phyloP scores from a whole-genome alignment of 257 asterid genomes.

The Plectranthus barbatus region DNA sequence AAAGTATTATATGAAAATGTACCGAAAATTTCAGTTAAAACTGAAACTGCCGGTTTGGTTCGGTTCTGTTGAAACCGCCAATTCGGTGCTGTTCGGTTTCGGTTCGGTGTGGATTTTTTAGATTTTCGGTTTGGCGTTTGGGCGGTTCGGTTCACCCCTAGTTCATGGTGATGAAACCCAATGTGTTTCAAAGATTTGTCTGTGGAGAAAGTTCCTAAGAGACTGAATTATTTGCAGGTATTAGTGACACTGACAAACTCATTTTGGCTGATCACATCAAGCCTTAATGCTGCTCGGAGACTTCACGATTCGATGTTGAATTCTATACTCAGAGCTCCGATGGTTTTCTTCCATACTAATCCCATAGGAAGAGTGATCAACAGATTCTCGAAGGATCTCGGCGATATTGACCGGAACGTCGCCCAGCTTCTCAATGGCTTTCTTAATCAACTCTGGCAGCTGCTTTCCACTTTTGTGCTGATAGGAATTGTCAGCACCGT shows the following conservation, averaged over 20 bases:
- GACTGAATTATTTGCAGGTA: conserved; percentile 41
- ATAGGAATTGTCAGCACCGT: conserved; percentile 65
- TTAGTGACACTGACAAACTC: conserved; percentile 67
- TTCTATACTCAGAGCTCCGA: conserved; percentile 71
- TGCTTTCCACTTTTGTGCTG: conserved; percentile 63
- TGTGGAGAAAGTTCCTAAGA: neutral
- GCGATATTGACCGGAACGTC: conserved; percentile 69
- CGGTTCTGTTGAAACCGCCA: too few relatives aligned
- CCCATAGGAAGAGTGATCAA: conserved; percentile 78
- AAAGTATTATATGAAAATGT: too few relatives aligned
- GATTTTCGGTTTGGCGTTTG: too few relatives aligned
- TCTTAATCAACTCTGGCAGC: conserved; percentile 62
- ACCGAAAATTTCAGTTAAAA: too few relatives aligned
- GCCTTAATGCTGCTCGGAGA: conserved; percentile 61
- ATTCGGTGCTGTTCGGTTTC: too few relatives aligned
- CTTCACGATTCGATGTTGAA: conserved; percentile 68
- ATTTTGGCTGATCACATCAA: conserved; percentile 70
- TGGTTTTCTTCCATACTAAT: conserved; percentile 83
- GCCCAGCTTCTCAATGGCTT: conserved; percentile 40
- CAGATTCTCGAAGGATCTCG: conserved; percentile 65
- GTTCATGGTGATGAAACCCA: too few relatives aligned
- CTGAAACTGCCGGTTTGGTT: too few relatives aligned
- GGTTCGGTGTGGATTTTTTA: too few relatives aligned
- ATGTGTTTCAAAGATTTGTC: neutral
- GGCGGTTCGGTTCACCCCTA: too few relatives aligned